phyloP scores from a whole-genome alignment of 2,329 filamentous ascomycete species.

The Diaporthe capsici region DNA sequence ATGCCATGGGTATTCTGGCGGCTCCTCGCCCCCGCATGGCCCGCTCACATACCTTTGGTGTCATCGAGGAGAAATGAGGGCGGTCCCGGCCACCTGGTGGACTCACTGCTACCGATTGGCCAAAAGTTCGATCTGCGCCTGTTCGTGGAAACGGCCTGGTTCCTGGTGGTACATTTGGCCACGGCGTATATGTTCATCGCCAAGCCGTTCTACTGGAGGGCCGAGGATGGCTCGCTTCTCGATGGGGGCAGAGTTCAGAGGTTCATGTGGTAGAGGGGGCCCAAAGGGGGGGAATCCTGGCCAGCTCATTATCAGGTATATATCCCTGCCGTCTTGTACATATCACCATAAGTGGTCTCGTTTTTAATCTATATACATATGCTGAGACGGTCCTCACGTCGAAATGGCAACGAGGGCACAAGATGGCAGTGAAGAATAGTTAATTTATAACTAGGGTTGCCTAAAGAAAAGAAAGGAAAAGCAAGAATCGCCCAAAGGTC shows the following conservation, averaged over 20 bases:
- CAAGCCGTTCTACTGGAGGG: slow-evolving; percentile 76
- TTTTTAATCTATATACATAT: no score
- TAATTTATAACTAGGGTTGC: no score
- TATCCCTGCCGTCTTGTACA: background rate
- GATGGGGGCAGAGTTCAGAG: slow-evolving; percentile 75
- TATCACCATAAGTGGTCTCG: no score
- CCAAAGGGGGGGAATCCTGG: background rate
- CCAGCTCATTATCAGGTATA: background rate
- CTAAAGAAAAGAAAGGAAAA: no score
- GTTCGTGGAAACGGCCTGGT: slow-evolving; percentile 77
- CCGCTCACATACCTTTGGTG: slow-evolving; percentile 36
- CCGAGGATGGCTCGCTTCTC: slow-evolving; percentile 64
- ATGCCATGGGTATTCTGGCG: slow-evolving; percentile 96
- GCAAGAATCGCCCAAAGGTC: no score
- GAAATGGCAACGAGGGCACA: no score
- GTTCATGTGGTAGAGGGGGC: slow-evolving; percentile 80
- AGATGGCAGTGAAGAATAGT: no score
- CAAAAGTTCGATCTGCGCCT: slow-evolving; percentile 62
- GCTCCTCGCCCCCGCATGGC: slow-evolving; percentile 76
- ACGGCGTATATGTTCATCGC: slow-evolving; percentile 82
- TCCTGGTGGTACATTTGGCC: slow-evolving; percentile 72
- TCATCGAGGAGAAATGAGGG: slow-evolving; percentile 18
- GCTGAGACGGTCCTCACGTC: no score
- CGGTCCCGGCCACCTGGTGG: slow-evolving; percentile 25
- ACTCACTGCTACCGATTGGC: slow-evolving; percentile 38